These are phyloP conservation scores for Lactarius hatsudake DNA, from an alignment of 768 basidiomycete genomes.

Conservation along the genomic window DNA sequence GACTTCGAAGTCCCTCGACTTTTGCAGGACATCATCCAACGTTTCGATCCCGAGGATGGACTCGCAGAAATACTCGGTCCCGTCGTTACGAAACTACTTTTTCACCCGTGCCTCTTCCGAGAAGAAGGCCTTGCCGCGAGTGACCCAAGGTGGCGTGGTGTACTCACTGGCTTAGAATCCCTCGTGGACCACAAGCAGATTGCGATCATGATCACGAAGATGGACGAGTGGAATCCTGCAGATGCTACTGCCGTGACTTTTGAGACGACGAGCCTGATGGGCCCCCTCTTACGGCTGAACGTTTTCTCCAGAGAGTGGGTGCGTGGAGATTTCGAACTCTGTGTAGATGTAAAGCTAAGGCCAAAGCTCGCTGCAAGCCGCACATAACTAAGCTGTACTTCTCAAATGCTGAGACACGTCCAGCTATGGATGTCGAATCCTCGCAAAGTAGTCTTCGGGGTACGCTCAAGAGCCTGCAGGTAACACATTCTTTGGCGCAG, in stretches of 20 bases:
- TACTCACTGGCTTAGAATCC: slow-evolving; percentile 75
- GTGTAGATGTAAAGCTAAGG: neutral
- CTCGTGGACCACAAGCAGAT: slow-evolving; percentile 81
- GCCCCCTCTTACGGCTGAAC: slow-evolving; percentile 79
- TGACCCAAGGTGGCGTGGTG: slow-evolving; percentile 82
- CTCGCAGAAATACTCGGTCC: slow-evolving; percentile 77
- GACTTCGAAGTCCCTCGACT: slow-evolving; percentile 75
- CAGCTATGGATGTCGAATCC: slow-evolving; percentile 71
- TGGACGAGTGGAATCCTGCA: slow-evolving; percentile 71
- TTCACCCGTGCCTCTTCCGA: slow-evolving; percentile 60
- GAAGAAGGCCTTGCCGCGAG: slow-evolving; percentile 70
- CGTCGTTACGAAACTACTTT: slow-evolving; percentile 58
- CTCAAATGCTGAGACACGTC: slow-evolving; percentile 76
- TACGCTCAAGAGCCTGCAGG: slow-evolving; percentile 83
- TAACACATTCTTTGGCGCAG: slow-evolving; percentile 29
- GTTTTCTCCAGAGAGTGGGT: slow-evolving; percentile 92
- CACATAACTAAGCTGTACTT: slow-evolving; percentile 77
- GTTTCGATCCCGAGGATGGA: slow-evolving; percentile 79
- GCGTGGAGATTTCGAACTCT: slow-evolving; percentile 30
- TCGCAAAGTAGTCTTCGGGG: slow-evolving; percentile 83
- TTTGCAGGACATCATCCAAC: slow-evolving; percentile 75
- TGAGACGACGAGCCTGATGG: slow-evolving; percentile 69
- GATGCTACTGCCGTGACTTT: slow-evolving; percentile 58
- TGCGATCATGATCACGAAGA: slow-evolving; percentile 72
- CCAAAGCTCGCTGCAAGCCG: slow-evolving; percentile 49